Percentiles rank a stretch among this genome's conserved stretches.
These are phyloP conservation scores for Carex cristatella DNA, from an alignment of 176 grass and related monocot genomes.

Conservation along the genomic window DNA sequence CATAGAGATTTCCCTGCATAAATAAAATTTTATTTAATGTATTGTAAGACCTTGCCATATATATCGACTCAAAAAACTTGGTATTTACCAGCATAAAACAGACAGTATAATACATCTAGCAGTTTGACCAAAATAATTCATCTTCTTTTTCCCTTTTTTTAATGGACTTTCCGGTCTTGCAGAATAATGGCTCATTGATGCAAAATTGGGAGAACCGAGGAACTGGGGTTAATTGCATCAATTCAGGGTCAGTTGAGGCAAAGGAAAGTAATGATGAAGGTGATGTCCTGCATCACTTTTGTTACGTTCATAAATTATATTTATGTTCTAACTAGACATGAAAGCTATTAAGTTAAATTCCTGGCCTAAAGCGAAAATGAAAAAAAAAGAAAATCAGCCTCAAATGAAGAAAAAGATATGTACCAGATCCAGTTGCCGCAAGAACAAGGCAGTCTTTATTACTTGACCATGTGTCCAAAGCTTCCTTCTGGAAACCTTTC, in stretches of 20 bases:
- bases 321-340: background rate
- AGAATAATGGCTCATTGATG: background rate
- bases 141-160: background rate
- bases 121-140: background rate
- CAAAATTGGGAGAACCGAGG: background rate
- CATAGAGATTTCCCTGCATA: conserved; percentile 87
- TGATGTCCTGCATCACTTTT: background rate
- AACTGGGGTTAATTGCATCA: background rate
- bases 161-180: too few species aligned
- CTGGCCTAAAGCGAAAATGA: background rate
- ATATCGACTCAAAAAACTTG: background rate
- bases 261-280: background rate
- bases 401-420: background rate
- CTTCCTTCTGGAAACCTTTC: conserved; percentile 81
- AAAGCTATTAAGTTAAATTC: background rate
- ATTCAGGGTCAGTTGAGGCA: background rate
- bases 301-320: background rate
- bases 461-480: conserved; percentile 69
- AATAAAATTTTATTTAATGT: background rate
- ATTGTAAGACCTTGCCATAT: background rate
- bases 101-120: background rate
- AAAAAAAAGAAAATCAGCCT: background rate
- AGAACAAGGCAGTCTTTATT: conserved; percentile 72
- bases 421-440: conserved; percentile 89
- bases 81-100: background rate